A percentile compares a stretch with the other conserved stretches of the same genome.
phyloP scores from a whole-genome alignment of 495 filamentous ascomycete species.

The Neurospora cerealis region DNA sequence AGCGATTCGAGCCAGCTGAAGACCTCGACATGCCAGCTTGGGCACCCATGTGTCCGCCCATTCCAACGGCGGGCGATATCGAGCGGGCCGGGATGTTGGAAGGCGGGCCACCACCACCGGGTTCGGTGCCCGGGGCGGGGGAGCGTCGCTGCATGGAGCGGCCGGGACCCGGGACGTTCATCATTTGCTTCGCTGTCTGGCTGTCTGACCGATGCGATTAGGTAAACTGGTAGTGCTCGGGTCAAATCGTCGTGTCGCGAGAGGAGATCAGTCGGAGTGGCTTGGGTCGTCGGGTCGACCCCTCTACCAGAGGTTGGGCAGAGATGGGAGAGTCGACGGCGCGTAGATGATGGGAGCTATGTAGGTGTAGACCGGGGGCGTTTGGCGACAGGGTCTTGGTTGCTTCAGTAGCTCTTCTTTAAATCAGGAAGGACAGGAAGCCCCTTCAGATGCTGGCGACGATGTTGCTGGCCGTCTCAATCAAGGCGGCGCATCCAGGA shows the following conservation, averaged over 20 bases:
- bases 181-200: constrained; percentile 5
- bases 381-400: not conserved
- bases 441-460: not conserved
- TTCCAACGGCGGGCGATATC: constrained; percentile 30
- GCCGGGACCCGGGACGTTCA: constrained; percentile 31
- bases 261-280: not conserved
- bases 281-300: not conserved
- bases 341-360: not conserved
- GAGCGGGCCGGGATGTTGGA: constrained; percentile 30
- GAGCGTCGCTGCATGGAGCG: constrained; percentile 39
- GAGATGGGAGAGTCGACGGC: not conserved
- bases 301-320: not conserved
- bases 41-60: constrained; percentile 10
- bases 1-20: constrained; percentile 28
- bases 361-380: not conserved
- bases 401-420: not conserved
- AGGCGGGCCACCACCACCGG: constrained; percentile 17
- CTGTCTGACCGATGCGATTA: not conserved
- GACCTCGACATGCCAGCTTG: constrained; percentile 24
- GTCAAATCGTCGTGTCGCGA: not conserved
- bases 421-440: not conserved
- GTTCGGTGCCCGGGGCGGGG: constrained; percentile 31
- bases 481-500: not conserved
- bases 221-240: not conserved
- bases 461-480: not conserved